Conservation (phyloP, 2,329 filamentous ascomycete species). For the Madurella fahalii region DNA sequence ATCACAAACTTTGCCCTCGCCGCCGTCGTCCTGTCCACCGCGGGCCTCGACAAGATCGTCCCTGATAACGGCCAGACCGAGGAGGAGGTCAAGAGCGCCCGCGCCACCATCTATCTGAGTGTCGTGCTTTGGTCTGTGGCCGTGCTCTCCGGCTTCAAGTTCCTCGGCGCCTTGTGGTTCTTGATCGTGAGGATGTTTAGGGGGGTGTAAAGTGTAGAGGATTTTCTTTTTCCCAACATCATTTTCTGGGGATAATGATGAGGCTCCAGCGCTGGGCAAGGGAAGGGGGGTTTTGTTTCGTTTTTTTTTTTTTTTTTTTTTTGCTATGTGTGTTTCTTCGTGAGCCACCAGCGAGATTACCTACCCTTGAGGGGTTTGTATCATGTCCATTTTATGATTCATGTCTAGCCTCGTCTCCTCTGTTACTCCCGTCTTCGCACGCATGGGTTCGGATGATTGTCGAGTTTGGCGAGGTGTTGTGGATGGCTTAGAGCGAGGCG, state of each 20-base stretch:
- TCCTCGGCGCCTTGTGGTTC: conserved; percentile 86
- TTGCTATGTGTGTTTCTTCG: no score
- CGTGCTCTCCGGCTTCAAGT: conserved; percentile 77
- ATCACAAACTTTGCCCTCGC: conserved; percentile 88
- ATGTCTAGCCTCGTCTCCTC: background rate
- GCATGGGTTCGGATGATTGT: background rate
- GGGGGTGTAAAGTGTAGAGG: conserved; percentile 46
- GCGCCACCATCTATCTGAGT: conserved; percentile 77
- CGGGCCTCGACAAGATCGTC: conserved; percentile 68
- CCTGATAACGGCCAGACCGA: conserved; percentile 37
- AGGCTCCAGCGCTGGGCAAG: background rate
- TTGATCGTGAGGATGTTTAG: conserved; percentile 84
- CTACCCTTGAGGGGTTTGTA: no score
- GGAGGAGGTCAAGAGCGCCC: conserved; percentile 43
- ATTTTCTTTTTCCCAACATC: no score
- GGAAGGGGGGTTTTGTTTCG: no score
- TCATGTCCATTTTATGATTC: background rate
- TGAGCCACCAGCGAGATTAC: no score
- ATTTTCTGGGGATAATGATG: background rate
- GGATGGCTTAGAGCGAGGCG: background rate
- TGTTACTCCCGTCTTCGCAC: background rate
- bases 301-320: background rate
- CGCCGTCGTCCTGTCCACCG: conserved; percentile 81
- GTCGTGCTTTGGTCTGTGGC: conserved; percentile 89
- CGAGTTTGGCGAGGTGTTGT: background rate